Base-by-base conservation (phyloP, 352 stramenopile species). In the Pseudoperonospora humuli region DNA sequence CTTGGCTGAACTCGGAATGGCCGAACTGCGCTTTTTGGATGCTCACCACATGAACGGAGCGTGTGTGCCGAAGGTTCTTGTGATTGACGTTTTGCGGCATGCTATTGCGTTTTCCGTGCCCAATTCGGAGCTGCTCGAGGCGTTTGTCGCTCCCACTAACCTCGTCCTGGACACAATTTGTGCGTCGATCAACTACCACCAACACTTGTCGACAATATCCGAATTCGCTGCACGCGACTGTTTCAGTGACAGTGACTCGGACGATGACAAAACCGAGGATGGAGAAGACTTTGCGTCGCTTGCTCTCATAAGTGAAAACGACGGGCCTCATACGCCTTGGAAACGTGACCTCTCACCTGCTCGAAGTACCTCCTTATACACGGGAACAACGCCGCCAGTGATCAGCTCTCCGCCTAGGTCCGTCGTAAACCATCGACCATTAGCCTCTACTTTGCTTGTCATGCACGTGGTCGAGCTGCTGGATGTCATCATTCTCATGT, bases 181-280 rank as follows among this genome's bases (percentile, higher is more conserved):
- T 18, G 70, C 72, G 2, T 64, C 64, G 2, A 86, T 89, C 44
- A 86, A 86, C 41, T 89, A 86, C 21, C 71, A 85, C 24, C 74
- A 84, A 51, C 76, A 89, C 38, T 54, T 86, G 25, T 73, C 71
- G 4, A 86, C 74, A 1, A 89, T 89, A 40, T 72, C 62, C 0
- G 74, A 86, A 46, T 83, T 86, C 33, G 76, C 76, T 7, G 73
- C 71, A 3, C 72, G 74, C 1, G 72, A 81, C 45, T 84, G 76
- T 39, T 89, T 89, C 37, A 86, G 74, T 38, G 76, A 89, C 39
- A 80, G 64, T 28, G 76, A 87, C 40, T 84, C 70, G 0, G 75
- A 88, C 21, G 61, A 67, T 2, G 66, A 67, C 6, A 57, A 64
- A 15, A 32, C 34, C 14, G 66, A 70, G 19, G 45, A 61, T 25